Percentiles rank a stretch among this genome's conserved stretches.
Conservation (phyloP, 176 grass and related monocot genomes). For the Raddia guianensis region DNA sequence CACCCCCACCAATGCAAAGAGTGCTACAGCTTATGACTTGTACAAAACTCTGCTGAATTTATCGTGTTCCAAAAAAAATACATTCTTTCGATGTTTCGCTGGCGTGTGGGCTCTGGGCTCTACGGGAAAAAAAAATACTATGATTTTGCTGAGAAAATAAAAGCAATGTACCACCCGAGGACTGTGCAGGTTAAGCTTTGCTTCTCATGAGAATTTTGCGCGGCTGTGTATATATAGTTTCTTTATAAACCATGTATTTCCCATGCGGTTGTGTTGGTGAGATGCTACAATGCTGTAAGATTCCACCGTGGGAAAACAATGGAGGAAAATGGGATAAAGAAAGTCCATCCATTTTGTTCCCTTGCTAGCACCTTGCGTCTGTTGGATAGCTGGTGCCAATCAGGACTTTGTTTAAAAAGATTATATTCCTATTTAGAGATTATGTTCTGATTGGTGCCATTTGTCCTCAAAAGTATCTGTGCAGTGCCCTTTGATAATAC, state of each 20-base stretch:
- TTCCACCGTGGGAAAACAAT: constrained; percentile 39
- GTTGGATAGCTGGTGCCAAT: constrained; percentile 46
- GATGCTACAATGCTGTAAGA: constrained; percentile 65
- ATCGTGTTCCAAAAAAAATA: too few relatives aligned
- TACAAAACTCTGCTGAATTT: too few relatives aligned
- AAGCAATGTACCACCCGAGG: neutral
- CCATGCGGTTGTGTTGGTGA: constrained; percentile 17
- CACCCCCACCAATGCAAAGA: neutral
- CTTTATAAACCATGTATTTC: neutral
- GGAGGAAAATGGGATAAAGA: constrained; percentile 15
- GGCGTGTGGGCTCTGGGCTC: too few relatives aligned
- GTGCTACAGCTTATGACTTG: too few relatives aligned
- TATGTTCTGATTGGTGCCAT: constrained; percentile 30
- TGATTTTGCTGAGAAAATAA: too few relatives aligned
- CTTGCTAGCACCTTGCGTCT: constrained; percentile 36
- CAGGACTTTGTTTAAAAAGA: constrained; percentile 10
- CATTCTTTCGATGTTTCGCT: too few relatives aligned
- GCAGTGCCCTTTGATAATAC: neutral
- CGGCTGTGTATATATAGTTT: constrained; percentile 32
- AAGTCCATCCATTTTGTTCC: constrained; percentile 38
- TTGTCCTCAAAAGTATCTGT: constrained; percentile 3
- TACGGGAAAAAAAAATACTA: neutral
- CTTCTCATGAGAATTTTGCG: neutral
- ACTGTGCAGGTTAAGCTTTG: neutral
- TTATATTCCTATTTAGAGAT: constrained; percentile 16